Evolutionary conservation across 768 basidiomycete species (phyloP).

Genomic region (Cytidiella melzeri): DNA sequence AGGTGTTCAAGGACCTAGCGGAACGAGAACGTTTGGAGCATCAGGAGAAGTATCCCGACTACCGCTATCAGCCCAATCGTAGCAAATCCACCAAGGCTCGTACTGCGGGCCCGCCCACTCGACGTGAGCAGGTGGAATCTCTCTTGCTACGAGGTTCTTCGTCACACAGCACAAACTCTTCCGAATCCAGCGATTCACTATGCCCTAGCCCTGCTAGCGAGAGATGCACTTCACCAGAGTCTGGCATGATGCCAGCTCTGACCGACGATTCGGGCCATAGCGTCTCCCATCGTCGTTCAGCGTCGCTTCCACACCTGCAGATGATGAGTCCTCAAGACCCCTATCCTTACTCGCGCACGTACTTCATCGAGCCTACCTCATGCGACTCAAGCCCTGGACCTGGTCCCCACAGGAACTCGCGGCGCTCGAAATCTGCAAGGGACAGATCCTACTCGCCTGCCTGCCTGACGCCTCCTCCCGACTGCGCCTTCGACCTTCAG

Average conservation of each 20-base stretch:
- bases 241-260: neutral
- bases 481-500: conserved; percentile 14
- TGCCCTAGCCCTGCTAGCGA: conserved; percentile 10
- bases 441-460: conserved; percentile 6
- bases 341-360: conserved; percentile 9
- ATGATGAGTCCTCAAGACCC: neutral
- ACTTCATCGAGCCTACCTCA: conserved; percentile 12
- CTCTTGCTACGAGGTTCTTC: conserved; percentile 12
- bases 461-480: conserved; percentile 14
- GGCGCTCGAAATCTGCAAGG: conserved; percentile 3
- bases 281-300: conserved; percentile 6
- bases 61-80: conserved; percentile 49
- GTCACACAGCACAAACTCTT: neutral
- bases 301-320: conserved; percentile 10
- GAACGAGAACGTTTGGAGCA: conserved; percentile 53
- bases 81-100: conserved; percentile 9
- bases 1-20: conserved; percentile 47
- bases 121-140: conserved; percentile 25
- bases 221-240: conserved; percentile 11
- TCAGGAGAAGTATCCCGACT: conserved; percentile 49
- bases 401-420: conserved; percentile 2
- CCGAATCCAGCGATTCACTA: neutral
- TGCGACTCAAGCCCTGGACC: conserved; percentile 12
- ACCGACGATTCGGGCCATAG: neutral
- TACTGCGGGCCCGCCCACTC: conserved; percentile 11